Evolutionary conservation across 495 filamentous ascomycete genomes (phyloP).

Genomic region (Aspergillus mulundensis): DNA sequence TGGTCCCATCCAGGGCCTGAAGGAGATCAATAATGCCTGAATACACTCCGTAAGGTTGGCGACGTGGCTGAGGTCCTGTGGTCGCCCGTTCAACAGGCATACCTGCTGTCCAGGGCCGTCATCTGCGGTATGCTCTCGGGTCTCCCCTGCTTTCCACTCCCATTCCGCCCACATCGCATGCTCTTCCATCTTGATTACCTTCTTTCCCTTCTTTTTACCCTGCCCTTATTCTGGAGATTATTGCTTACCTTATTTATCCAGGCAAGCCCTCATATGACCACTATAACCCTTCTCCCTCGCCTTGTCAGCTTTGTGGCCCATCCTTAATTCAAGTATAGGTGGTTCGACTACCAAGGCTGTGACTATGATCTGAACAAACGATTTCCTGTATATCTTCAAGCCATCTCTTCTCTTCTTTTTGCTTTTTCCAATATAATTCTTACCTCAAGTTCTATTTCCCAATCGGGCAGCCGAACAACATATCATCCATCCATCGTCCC

Average conservation of each 20-base stretch:
- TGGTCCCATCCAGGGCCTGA: not conserved
- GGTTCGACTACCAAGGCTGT: not conserved
- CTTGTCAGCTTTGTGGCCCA: conserved; percentile 7
- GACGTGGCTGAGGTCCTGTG: conserved; percentile 20
- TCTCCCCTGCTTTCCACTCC: conserved; percentile 16
- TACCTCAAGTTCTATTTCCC: not conserved
- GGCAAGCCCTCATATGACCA: conserved; percentile 13
- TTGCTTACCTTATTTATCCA: conserved; percentile 5
- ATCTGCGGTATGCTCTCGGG: conserved; percentile 21
- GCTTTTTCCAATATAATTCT: not conserved
- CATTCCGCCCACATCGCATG: not conserved
- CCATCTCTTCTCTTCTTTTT: conserved; percentile 7
- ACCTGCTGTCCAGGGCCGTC: too few species aligned
- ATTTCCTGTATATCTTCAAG: conserved; percentile 8
- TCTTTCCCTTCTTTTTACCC: conserved; percentile 1
- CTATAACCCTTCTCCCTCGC: conserved; percentile 10
- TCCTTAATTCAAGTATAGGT: not conserved
- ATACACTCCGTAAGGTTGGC: too few species aligned
- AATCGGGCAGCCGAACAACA: conserved; percentile 14
- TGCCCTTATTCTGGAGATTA: not conserved
- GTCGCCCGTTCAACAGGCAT: too few species aligned
- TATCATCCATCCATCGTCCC: not conserved
- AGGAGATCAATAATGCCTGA: not conserved
- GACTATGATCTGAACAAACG: conserved; percentile 13
- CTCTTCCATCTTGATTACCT: conserved; percentile 1